Percentiles rank a stretch among this genome's conserved stretches.
These are phyloP conservation scores for Colletotrichum sp. DNA, from an alignment of 2,329 filamentous ascomycete species.

Conservation along the genomic window DNA sequence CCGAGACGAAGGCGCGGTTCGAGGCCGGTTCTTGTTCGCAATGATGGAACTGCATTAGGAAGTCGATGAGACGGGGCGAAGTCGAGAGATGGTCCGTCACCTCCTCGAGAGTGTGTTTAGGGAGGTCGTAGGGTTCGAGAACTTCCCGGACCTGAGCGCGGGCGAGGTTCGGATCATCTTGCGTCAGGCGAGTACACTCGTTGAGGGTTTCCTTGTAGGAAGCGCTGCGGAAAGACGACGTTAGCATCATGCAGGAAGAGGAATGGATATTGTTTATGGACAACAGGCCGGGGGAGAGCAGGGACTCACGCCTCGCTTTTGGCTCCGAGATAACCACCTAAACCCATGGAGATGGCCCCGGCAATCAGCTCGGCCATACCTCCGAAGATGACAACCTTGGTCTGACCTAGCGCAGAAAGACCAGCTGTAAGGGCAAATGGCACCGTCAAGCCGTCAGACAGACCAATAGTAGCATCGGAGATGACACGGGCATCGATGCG, in stretches of 20 bases:
- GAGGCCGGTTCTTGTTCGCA: slow-evolving; percentile 50
- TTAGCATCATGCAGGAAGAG: not conserved
- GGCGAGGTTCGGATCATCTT: slow-evolving; percentile 43
- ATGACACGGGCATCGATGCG: slow-evolving; percentile 25
- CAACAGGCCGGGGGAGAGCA: not conserved
- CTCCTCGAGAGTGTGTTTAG: slow-evolving; percentile 26
- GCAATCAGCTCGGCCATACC: slow-evolving; percentile 78
- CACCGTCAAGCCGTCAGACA: slow-evolving; percentile 80
- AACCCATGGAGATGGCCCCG: slow-evolving; percentile 78
- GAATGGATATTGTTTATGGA: not conserved
- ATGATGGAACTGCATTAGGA: slow-evolving; percentile 66
- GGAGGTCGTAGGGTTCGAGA: slow-evolving; percentile 55
- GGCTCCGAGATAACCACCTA: slow-evolving; percentile 76
- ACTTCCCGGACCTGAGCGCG: slow-evolving; percentile 55
- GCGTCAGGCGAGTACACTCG: slow-evolving; percentile 48
- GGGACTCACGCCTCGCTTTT: slow-evolving; percentile 49
- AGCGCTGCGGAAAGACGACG: not conserved
- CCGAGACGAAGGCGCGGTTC: slow-evolving; percentile 57
- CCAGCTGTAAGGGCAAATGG: slow-evolving; percentile 82
- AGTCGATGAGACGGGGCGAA: slow-evolving; percentile 53
- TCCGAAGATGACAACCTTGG: slow-evolving; percentile 71
- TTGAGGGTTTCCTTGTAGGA: slow-evolving; percentile 27
- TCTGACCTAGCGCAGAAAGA: slow-evolving; percentile 69
- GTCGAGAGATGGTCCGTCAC: slow-evolving; percentile 19
- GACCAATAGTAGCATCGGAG: slow-evolving; percentile 58